Evolutionary conservation across 2,329 filamentous ascomycete species (phyloP), one percentile per base, ranked within the genome.

Genomic region (Fusarium nisikadoi): DNA sequence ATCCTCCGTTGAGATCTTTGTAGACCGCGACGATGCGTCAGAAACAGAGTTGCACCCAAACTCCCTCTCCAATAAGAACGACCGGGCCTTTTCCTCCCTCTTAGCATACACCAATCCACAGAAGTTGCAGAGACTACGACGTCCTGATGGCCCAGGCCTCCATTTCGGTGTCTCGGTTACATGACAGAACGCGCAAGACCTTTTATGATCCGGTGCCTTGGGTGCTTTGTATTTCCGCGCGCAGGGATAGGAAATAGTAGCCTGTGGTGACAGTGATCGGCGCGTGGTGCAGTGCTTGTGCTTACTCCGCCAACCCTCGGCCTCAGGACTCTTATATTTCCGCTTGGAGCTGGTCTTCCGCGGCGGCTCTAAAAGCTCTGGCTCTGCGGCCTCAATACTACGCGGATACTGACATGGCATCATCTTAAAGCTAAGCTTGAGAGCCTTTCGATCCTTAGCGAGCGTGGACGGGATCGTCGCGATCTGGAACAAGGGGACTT

Each of bases 81-180:
- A 67, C 20, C 49, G 49, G 3, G 54, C 46, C n/a, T 31, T 53
- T 2, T 39, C 23, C 12, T 53, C 41, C 17, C 55, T 61, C 41
- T 69, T 69, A 0, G 42, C 46, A 20, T 69, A 69, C 12, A 69
- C 7, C 42, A 69, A 49, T 14, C 66, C 66, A 31, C 66, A 69
- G 14, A 69, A 58, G 10, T 69, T 69, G 36, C 66, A 69, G 11
- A 69, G 66, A 9, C 33, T 65, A 3, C 29, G 14, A 19, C 14
- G 42, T 5, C 66, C 66, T 1, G 16, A 16, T 9, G 66, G 58
- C 6, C 66, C 66, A 14, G 56, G 7, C 8, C 66, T 66, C 66
- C 66, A 69, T 29, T 49, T 56, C 2, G 66, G 66, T 13, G 66
- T 70, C 13, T 67, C 31, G 4, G 29, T 52, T 17, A 42, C 31